phyloP scores from a whole-genome alignment of 768 basidiomycete species.

The Kwoniella sp. region DNA sequence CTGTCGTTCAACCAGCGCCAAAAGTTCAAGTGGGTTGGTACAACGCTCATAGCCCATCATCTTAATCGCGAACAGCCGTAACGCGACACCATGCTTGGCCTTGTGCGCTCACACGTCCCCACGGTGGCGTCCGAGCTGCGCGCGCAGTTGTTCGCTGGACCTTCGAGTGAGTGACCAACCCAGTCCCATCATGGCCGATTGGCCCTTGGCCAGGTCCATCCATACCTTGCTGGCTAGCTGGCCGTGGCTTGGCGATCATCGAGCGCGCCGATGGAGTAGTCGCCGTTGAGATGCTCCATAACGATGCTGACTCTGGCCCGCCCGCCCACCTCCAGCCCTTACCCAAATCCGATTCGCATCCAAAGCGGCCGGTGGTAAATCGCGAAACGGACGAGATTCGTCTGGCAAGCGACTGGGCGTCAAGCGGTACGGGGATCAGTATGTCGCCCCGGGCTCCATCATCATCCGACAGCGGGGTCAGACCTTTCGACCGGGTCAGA shows the following conservation, averaged over 20 bases:
- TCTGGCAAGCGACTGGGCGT: constrained; percentile 89
- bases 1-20: no score
- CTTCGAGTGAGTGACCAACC: constrained; percentile 36
- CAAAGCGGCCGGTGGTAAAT: constrained; percentile 90
- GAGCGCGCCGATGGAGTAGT: background rate
- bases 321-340: constrained; percentile 4
- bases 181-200: no score
- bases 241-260: background rate
- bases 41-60: no score
- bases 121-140: constrained; percentile 16
- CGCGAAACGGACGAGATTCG: constrained; percentile 86
- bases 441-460: constrained; percentile 90
- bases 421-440: constrained; percentile 94
- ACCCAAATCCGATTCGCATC: constrained; percentile 75
- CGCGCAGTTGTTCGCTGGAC: constrained; percentile 34
- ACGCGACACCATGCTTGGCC: constrained; percentile 8
- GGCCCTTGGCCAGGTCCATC: no score
- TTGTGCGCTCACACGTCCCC: background rate
- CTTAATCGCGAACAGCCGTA: no score
- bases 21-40: no score
- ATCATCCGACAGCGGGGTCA: constrained; percentile 92
- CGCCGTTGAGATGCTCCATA: background rate
- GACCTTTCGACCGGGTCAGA: constrained; percentile 86
- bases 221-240: no score
- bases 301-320: no score